Evolutionary conservation across 371 early-diverging fungal species (phyloP).

Genomic region (Rhizoclosmatium hyalinum): DNA sequence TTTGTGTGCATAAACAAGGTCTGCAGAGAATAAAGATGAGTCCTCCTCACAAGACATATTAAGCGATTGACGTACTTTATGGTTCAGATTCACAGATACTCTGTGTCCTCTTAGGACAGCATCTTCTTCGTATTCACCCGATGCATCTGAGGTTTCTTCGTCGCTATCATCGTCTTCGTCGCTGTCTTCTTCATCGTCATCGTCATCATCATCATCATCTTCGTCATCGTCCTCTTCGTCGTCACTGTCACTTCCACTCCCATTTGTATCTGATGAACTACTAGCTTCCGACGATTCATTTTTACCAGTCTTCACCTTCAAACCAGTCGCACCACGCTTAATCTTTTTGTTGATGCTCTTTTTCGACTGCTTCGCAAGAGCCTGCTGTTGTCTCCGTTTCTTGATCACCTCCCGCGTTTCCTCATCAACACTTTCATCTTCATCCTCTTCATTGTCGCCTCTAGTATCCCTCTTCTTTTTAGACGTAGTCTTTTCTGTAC

Average conservation of each 20-base stretch:
- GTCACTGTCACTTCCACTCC: not conserved
- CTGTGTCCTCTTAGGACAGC: conserved; percentile 33
- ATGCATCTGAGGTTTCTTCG: not conserved
- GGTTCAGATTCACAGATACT: conserved; percentile 36
- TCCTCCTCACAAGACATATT: too few species aligned
- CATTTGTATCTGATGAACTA: not conserved
- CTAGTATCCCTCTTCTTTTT: not conserved
- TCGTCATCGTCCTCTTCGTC: too few species aligned
- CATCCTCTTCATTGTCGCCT: not conserved
- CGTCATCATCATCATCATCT: too few species aligned
- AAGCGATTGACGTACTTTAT: conserved; percentile 32
- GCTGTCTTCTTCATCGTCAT: not conserved
- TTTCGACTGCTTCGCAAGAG: not conserved
- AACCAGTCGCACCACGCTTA: not conserved
- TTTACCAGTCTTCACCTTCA: not conserved
- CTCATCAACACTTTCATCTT: not conserved
- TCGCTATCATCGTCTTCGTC: conserved; percentile 14
- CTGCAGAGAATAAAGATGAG: conserved; percentile 7
- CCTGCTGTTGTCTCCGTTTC: not conserved
- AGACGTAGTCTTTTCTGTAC: not conserved
- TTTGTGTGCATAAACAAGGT: conserved; percentile 47
- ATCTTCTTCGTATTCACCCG: not conserved
- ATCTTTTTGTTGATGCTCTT: not conserved
- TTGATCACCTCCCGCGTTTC: not conserved
- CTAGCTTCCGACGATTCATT: too few species aligned